Evolutionary conservation across 1,139 yeast genomes (phyloP).

Genomic region (Debaryomycetaceae sp.): DNA sequence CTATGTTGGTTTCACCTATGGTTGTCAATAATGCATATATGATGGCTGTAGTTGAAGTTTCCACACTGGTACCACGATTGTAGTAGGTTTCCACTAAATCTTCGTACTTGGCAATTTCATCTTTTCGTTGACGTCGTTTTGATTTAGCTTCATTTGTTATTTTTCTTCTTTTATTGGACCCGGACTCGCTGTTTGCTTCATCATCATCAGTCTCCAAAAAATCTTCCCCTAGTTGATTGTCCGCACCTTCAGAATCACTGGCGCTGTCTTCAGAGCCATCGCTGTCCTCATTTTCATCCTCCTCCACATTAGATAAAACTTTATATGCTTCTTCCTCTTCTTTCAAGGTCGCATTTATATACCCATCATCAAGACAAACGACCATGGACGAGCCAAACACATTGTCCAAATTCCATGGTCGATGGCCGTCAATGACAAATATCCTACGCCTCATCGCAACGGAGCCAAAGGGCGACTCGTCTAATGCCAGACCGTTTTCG

Average conservation of each 20-base stretch:
- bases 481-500: constrained; percentile 3
- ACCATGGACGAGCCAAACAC: constrained; percentile 81
- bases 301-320: constrained; percentile 34
- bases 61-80: constrained; percentile 74
- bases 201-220: constrained; percentile 23
- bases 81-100: constrained; percentile 71
- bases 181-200: constrained; percentile 33
- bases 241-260: constrained; percentile 19
- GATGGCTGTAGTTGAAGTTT: constrained; percentile 74
- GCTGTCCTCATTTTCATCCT: constrained; percentile 19
- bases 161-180: constrained; percentile 28
- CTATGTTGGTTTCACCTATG: constrained; percentile 58
- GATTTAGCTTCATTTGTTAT: constrained; percentile 25
- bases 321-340: constrained; percentile 55
- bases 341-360: constrained; percentile 53
- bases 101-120: constrained; percentile 45
- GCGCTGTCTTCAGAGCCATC: constrained; percentile 24
- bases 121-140: constrained; percentile 28
- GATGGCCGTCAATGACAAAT: constrained; percentile 83
- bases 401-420: constrained; percentile 97
- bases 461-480: constrained; percentile 2
- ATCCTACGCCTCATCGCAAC: constrained; percentile 31
- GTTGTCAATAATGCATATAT: constrained; percentile 75
- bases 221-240: constrained; percentile 18
- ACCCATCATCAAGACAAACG: constrained; percentile 86